Evolutionary conservation across 352 stramenopile genomes (phyloP), one percentile per base, ranked within the genome.

Genomic region (Thalassiosira mediterranea): DNA sequence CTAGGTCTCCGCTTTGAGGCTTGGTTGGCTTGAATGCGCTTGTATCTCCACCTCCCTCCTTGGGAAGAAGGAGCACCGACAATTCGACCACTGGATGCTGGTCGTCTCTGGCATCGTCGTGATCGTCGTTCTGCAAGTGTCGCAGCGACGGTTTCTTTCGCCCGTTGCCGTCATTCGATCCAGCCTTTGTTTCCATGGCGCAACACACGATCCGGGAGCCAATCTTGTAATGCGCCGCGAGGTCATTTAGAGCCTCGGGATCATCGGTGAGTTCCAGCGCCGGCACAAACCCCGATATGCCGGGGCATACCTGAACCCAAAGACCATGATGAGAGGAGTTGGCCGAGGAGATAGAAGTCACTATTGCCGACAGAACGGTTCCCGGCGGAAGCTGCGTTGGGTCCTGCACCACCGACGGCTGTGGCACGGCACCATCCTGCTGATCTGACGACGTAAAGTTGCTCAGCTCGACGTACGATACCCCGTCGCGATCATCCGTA

Each of bases 271-370:
- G 21, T 59, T 94, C 87, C 5, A 93, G 37, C 13, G 78, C 79
- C 38, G 85, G 78, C 40, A 93, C 63, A 63, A 89, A 93, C 7
- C 83, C 85, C 15, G 64, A 80, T 17, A 92, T 76, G 37, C 72
- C 71, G 5, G 89, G 89, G 38, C 70, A 83, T n/a, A 91, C 38
- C 57, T 89, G 59, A 26, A 91, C 72, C 53, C 82, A 87, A 11
- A 93, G 15, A 11, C 89, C 89, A 17, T 79, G 68, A 56, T 79
- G 67, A 2, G 59, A 34, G 13, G 61, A 65, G 38, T 32, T 72
- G 71, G 5, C 74, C 31, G 42, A 62, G 60, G 61, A 74, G 38
- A 88, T 64, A 1, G 66, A 76, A n/a, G 72, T 83, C 38, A 93
- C 65, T 29, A 91, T 73, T n/a, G 60, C 76, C 40, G 57, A 79